Conservation (phyloP, 805 yeast species). For the Lipomyces chichibuensis region DNA sequence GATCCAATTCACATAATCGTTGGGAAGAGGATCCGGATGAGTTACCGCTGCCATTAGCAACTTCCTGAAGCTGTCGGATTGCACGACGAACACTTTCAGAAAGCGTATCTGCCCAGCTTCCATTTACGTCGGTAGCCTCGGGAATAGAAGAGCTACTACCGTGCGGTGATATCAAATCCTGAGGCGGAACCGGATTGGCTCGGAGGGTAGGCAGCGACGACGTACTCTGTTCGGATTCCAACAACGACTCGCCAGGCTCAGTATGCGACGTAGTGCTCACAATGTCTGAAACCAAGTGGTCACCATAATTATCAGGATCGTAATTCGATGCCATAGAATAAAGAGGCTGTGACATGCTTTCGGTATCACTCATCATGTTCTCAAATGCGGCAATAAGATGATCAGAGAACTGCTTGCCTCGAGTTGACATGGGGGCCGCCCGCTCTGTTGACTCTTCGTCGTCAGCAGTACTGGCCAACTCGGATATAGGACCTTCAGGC, state of each 20-base stretch:
- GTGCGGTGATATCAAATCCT: background rate
- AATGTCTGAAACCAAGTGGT: background rate
- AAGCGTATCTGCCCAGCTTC: conserved; percentile 16
- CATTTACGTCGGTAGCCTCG: background rate
- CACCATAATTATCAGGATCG: background rate
- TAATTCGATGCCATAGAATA: background rate
- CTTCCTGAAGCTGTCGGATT: conserved; percentile 21
- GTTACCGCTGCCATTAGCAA: conserved; percentile 9
- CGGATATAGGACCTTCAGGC: conserved; percentile 8
- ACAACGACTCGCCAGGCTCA: background rate
- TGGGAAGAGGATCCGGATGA: background rate
- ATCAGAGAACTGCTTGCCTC: conserved; percentile 16
- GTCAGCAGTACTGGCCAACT: conserved; percentile 5
- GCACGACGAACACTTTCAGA: conserved; percentile 23
- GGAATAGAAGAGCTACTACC: background rate
- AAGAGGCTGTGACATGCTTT: conserved; percentile 10
- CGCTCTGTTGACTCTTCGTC: background rate
- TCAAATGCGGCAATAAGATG: conserved; percentile 22
- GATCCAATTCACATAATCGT: conserved; percentile 12
- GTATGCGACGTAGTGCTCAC: background rate
- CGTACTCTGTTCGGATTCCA: background rate
- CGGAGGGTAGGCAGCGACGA: background rate
- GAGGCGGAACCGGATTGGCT: background rate
- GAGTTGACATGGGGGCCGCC: background rate
- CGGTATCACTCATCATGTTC: conserved; percentile 22